Conservation (phyloP, 2,329 filamentous ascomycete genomes). For the Fusarium globosum region DNA sequence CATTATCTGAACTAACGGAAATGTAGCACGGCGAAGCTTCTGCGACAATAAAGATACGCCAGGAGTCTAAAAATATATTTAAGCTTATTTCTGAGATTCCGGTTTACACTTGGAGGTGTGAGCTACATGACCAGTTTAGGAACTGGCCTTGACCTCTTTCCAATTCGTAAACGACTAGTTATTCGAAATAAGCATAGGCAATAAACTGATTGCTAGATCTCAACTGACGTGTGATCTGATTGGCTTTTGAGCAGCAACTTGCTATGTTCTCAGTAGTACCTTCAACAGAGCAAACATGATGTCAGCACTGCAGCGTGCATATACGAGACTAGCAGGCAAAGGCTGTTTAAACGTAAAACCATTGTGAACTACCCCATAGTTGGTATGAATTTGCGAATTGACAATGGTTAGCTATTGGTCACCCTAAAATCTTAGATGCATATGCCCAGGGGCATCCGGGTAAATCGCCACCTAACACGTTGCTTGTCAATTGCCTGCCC, state of each 20-base stretch:
- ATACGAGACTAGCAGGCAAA: background rate
- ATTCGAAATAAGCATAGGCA: too few species aligned
- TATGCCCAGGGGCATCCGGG: background rate
- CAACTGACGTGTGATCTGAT: too few species aligned
- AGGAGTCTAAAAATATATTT: background rate
- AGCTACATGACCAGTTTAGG: background rate
- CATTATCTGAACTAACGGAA: background rate
- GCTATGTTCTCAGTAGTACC: rapidly evolving
- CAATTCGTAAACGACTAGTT: too few species aligned
- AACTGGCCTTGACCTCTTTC: too few species aligned
- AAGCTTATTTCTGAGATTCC: background rate
- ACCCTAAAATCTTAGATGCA: background rate
- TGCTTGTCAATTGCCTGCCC: rapidly evolving
- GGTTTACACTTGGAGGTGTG: rapidly evolving
- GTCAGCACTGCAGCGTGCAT: background rate
- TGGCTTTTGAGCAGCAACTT: background rate
- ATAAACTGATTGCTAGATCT: too few species aligned
- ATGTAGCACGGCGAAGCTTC: background rate
- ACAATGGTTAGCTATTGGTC: rapidly evolving
- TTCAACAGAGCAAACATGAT: rapidly evolving
- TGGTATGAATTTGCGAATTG: too few species aligned
- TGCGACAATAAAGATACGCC: rapidly evolving
- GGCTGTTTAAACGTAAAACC: background rate
- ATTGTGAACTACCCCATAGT: background rate
- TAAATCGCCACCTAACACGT: background rate